A percentile compares a stretch with the other conserved stretches of the same genome.
These are phyloP conservation scores for Dictyostelium capitatum DNA, from an alignment of 78 protist species.

Conservation along the genomic window DNA sequence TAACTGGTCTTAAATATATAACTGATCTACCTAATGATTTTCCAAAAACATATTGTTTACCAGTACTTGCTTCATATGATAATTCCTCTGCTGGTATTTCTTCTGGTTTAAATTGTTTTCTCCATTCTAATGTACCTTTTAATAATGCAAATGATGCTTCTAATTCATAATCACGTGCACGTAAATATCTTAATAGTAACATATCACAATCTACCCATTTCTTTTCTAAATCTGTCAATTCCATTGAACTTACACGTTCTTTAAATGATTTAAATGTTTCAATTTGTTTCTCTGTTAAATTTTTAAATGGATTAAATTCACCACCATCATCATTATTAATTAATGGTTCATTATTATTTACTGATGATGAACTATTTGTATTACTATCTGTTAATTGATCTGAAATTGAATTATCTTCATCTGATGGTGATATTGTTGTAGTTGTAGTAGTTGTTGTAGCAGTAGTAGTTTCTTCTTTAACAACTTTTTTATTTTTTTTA, in stretches of 20 bases:
- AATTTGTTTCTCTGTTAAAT: conserved; percentile 28
- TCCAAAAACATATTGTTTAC: conserved; percentile 78
- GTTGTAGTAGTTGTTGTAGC: conserved; percentile 4
- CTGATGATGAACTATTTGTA: conserved; percentile 3
- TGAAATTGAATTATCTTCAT: not conserved
- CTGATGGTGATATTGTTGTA: not conserved
- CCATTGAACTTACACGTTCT: conserved; percentile 17
- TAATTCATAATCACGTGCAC: conserved; percentile 72
- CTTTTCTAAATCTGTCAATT: conserved; percentile 17
- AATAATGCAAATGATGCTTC: conserved; percentile 21
- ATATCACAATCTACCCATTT: conserved; percentile 61
- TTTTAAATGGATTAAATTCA: conserved; percentile 40
- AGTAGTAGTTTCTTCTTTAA: conserved; percentile 14
- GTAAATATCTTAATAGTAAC: conserved; percentile 52
- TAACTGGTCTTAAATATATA: conserved; percentile 62
- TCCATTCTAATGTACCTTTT: conserved; percentile 61
- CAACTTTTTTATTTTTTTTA: conserved; percentile 20
- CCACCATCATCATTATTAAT: not conserved
- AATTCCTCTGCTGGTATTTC: conserved; percentile 71
- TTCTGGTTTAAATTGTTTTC: conserved; percentile 47
- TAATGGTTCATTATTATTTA: not conserved
- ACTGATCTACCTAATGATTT: conserved; percentile 57
- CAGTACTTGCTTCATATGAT: conserved; percentile 77
- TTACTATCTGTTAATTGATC: conserved; percentile 15
- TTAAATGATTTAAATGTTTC: conserved; percentile 45